Base-by-base conservation (phyloP, 2,329 filamentous ascomycete genomes). In the Aspergillus novoparasiticus region DNA sequence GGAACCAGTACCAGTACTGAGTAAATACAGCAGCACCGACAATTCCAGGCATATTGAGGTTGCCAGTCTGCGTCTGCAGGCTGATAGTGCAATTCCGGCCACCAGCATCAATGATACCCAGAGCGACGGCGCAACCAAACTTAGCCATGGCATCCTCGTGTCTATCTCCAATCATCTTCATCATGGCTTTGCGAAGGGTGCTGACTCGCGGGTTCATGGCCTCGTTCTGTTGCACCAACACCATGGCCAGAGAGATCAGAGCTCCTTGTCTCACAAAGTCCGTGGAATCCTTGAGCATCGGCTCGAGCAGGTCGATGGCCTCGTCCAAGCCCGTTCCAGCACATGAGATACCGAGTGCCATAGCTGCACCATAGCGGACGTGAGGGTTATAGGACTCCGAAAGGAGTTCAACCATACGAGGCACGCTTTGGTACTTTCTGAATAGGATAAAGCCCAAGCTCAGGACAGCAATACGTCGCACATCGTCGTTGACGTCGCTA, bases 1-100 rank as follows among this genome's bases (percentile, higher is more conserved):
- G 95, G 87, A 99, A 99, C 95, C 95, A 99, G 83, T 99, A 99
- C 95, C 95, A 99, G 83, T 99, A 99, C 78, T 99, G 95, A 10
- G 94, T 96, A 81, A 99, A 99, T 59, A 99, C 91, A 32, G 93
- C 94, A 89, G 97, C 97, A 70, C 95, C 96, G 21, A 99, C 94
- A 69, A 99, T 96, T 65, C 93, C 96, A 21, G 94, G 89, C 94
- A 99, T 97, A 84, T 99, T 98, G 69, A 99, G 88, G 76, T 97
- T 99, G 68, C 96, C 96, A 0, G 94, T 97, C 80, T 97, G 95
- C 1, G 95, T 99, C 79, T 99, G 95, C 45, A 99, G 86, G 34
- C 94, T 94, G 71, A 99, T 98, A 21, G 95, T 97, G 85, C 95
- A 99, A 82, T 99, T 99, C 65, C 96, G 91, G 57, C 95, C 95